phyloP scores from a whole-genome alignment of 2,329 filamentous ascomycete genomes.

The Ophiocordyceps camponoti-floridani region DNA sequence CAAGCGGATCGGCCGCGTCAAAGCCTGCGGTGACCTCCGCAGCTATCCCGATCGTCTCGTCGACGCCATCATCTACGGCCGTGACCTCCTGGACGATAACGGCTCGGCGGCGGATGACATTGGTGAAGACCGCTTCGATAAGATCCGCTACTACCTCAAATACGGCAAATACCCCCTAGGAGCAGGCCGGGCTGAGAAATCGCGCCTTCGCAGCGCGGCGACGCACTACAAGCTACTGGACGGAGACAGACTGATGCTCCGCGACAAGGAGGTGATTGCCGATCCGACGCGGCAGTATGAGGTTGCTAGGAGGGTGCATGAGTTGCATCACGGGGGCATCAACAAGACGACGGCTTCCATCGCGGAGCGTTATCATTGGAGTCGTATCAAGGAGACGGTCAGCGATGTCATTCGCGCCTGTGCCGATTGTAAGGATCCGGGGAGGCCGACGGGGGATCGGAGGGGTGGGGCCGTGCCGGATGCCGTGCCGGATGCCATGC shows the following conservation, averaged over 20 bases:
- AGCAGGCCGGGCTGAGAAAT: conserved; percentile 90
- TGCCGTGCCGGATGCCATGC: too few species aligned
- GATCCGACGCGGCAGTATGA: conserved; percentile 82
- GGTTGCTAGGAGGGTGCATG: conserved; percentile 64
- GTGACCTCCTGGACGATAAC: conserved; percentile 34
- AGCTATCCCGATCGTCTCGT: conserved; percentile 51
- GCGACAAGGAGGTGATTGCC: conserved; percentile 91
- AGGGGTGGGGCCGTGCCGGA: too few species aligned
- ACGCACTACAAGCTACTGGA: conserved; percentile 82
- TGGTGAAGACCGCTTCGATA: conserved; percentile 93
- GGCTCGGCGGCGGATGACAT: conserved; percentile 58
- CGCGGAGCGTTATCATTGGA: conserved; percentile 91
- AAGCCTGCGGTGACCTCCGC: conserved; percentile 50
- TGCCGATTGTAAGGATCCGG: conserved; percentile 67
- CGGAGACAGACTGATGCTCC: conserved; percentile 78
- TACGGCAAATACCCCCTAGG: conserved; percentile 85
- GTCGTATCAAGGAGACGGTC: conserved; percentile 93
- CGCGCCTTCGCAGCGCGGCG: conserved; percentile 76
- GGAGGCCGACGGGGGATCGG: conserved; percentile 27
- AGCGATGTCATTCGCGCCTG: conserved; percentile 89
- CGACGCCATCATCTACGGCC: conserved; percentile 64
- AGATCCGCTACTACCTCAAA: conserved; percentile 94
- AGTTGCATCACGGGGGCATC: conserved; percentile 69
- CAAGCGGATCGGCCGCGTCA: conserved; percentile 76
- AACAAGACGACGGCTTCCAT: conserved; percentile 96